A percentile compares a stretch with the other conserved stretches of the same genome.
Conservation (phyloP, 345 rosid species). For the Triadica sebifera region DNA sequence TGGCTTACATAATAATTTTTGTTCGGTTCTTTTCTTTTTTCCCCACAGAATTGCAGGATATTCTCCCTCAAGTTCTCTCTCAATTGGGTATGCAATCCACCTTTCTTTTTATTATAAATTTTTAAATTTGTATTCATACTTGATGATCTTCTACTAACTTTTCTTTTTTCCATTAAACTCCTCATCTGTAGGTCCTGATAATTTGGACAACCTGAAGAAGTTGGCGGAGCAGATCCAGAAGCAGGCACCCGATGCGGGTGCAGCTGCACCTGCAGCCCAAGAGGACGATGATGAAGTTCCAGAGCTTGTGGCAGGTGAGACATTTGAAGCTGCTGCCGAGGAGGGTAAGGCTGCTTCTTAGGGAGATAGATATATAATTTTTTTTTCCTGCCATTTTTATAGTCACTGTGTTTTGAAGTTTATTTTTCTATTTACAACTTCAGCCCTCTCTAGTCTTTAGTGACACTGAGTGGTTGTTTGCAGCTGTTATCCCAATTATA, state of each 20-base stretch:
- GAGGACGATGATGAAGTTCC: conserved; percentile 13
- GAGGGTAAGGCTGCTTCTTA: conserved; percentile 6
- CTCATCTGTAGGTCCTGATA: conserved; percentile 66
- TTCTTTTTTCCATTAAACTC: neutral
- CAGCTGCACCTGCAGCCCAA: conserved; percentile 18
- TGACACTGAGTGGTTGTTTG: neutral
- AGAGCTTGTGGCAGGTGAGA: conserved; percentile 5
- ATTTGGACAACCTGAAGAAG: conserved; percentile 88
- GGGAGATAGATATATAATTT: neutral
- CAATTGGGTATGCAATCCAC: conserved; percentile 62
- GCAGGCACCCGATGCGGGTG: conserved; percentile 51
- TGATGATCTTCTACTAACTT: neutral
- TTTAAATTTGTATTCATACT: neutral
- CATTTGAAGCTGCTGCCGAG: conserved; percentile 14
- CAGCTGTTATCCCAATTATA: neutral
- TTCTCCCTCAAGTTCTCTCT: conserved; percentile 80
- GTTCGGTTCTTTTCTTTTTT: neutral
- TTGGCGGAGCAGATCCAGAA: conserved; percentile 94
- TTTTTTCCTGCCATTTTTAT: neutral
- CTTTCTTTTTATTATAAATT: neutral
- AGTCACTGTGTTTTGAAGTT: neutral
- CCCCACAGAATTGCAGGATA: conserved; percentile 80
- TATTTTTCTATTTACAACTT: neutral
- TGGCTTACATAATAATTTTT: neutral
- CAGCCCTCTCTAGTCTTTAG: neutral